phyloP scores from a whole-genome alignment of 73 alveolate species.

The Paramecium tetraurelia region DNA sequence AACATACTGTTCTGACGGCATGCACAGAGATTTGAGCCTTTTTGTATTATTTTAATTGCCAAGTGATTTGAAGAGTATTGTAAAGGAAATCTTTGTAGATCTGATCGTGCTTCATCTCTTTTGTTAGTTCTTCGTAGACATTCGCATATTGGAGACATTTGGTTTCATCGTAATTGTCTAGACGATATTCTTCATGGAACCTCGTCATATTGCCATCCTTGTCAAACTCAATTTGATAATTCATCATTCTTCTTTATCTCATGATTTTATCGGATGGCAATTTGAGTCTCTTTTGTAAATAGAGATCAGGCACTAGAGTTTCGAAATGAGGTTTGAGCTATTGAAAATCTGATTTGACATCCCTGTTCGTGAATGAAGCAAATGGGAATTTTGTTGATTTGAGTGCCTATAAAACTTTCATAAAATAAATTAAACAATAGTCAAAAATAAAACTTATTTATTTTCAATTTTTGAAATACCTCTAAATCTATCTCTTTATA shows the following conservation, averaged over 20 bases:
- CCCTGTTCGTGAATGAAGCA: not conserved
- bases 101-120: constrained; percentile 21
- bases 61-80: constrained; percentile 3
- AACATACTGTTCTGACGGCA: not conserved
- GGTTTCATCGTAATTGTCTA: not conserved
- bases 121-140: not conserved
- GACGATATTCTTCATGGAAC: constrained; percentile 24
- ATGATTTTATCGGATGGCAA: not conserved
- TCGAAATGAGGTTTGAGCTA: not conserved
- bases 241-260: constrained; percentile 41
- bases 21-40: constrained; percentile 27
- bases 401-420: constrained; percentile 26
- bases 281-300: constrained; percentile 18
- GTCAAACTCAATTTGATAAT: constrained; percentile 8
- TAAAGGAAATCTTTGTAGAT: constrained; percentile 15
- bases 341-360: not conserved
- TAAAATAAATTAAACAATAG: not conserved
- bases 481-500: not conserved
- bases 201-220: not conserved
- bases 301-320: not conserved
- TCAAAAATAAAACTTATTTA: not conserved
- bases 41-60: constrained; percentile 19
- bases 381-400: constrained; percentile 26
- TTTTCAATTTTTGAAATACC: not conserved
- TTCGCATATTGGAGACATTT: constrained; percentile 18